Base-by-base conservation (phyloP, 1,284 basidiomycete genomes). In the Ustilago hordei region DNA sequence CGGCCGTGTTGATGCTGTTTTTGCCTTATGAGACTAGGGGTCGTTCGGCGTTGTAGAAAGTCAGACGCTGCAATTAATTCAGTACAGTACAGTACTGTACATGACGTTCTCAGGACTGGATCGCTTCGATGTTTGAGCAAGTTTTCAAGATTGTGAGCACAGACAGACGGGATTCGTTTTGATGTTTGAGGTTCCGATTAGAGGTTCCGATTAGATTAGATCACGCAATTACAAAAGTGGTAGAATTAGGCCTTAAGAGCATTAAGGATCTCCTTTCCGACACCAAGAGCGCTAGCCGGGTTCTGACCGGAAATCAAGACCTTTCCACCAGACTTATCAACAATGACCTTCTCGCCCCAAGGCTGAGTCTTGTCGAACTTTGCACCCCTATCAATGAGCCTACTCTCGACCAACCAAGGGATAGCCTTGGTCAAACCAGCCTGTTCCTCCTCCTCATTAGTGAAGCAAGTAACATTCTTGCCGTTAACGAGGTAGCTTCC, bases 401-500 rank as follows among this genome's bases (percentile, higher is more conserved):
- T 89, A 76, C 89, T 88, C 86, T 94, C 92, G 45, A 92, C 87
- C 13, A 91, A 87, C 89, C 93, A 93, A 0, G 92, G 92, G 50
- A 93, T 82, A 41, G 88, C 88, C 80, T 85, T 79, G 8, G 74
- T 76, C 17, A 77, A 52, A 13, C 86, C 87, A 15, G 87, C 85
- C 64, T 88, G 81, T 55, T 90, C 88, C 82, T 93, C 92, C 82
- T 93, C 93, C 1, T 80, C 86, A 84, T 93, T 91, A 63, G 92
- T 91, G 87, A 94, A 93, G 31, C 89, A 90, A 0, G 92, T 93
- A 48, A 88, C 88, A 19, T 86, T 81, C 64, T 88, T 89, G 39
- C 90, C 92, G 13, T 88, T 88, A 81, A 93, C 64, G 43, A 83
- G 66, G 65, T 80, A 82, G n/a, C 60, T 62, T 45, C 80, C 80